phyloP scores from a whole-genome alignment of 2,329 filamentous ascomycete genomes.

The Fusarium sp. region DNA sequence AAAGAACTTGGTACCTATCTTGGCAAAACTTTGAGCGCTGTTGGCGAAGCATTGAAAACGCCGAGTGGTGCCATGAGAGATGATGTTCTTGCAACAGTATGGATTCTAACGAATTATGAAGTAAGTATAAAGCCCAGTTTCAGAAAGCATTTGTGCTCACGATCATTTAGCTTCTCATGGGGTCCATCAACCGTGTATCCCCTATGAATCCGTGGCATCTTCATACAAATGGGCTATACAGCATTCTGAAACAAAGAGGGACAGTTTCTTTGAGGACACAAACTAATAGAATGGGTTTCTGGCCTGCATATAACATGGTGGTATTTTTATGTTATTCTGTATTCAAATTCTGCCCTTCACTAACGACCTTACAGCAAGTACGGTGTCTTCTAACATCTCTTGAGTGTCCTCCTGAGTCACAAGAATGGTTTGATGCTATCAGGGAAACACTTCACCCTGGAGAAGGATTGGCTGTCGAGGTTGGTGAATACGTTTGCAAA shows the following conservation, averaged over 20 bases:
- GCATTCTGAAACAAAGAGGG: conserved; percentile 54
- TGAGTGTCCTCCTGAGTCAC: conserved; percentile 54
- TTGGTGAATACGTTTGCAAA: conserved; percentile 48
- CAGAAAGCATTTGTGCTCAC: conserved; percentile 21
- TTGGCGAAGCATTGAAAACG: conserved; percentile 54
- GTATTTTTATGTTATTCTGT: conserved; percentile 48
- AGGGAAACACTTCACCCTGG: conserved; percentile 40
- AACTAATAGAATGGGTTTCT: conserved; percentile 52
- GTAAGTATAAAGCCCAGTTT: conserved; percentile 33
- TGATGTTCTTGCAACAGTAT: conserved; percentile 56
- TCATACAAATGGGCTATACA: conserved; percentile 54
- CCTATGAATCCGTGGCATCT: conserved; percentile 54
- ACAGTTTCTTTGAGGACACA: conserved; percentile 40
- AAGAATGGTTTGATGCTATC: conserved; percentile 53
- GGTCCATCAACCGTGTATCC: conserved; percentile 50
- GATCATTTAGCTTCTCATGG: conserved; percentile 51
- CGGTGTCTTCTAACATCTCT: conserved; percentile 51
- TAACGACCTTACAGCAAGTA: conserved; percentile 53
- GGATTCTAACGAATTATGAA: conserved; percentile 58
- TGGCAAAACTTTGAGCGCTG: conserved; percentile 54
- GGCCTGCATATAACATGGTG: conserved; percentile 56
- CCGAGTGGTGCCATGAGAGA: conserved; percentile 49
- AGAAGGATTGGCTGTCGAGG: conserved; percentile 48
- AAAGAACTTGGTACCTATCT: conserved; percentile 54
- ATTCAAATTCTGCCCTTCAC: neutral